Evolutionary conservation across 345 rosid species (phyloP).

Genomic region (Murraya paniculata): DNA sequence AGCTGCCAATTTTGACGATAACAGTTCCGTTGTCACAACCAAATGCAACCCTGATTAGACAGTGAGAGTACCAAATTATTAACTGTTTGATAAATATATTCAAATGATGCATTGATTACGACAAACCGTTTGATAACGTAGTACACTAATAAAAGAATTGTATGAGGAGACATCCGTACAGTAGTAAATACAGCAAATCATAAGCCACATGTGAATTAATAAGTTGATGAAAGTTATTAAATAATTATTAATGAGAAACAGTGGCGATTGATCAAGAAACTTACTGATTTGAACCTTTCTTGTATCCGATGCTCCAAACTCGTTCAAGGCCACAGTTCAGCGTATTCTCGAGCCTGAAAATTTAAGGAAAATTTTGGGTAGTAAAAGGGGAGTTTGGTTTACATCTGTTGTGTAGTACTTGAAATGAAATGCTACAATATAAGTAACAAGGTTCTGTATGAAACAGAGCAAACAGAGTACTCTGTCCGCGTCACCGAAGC

Average conservation of each 20-base stretch:
- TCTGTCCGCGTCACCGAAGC: neutral
- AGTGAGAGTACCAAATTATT: neutral
- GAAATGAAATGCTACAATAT: neutral
- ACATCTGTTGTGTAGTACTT: neutral
- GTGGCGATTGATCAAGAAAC: neutral
- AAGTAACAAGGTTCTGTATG: neutral
- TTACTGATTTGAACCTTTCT: constrained; percentile 74
- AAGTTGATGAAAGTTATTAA: neutral
- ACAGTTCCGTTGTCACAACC: constrained; percentile 88
- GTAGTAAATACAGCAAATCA: neutral
- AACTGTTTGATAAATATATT: neutral
- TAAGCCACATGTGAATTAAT: neutral
- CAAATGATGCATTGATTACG: neutral
- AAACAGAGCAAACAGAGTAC: neutral
- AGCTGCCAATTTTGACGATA: constrained; percentile 53
- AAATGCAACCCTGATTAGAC: constrained; percentile 61
- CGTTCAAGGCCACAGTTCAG: constrained; percentile 71
- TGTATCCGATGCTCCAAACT: constrained; percentile 75
- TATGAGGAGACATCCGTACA: neutral
- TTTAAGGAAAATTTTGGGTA: neutral
- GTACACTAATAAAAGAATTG: neutral
- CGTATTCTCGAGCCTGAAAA: constrained; percentile 32
- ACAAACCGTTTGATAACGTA: neutral
- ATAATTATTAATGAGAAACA: neutral
- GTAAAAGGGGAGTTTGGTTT: neutral